phyloP scores from a whole-genome alignment of 2,329 filamentous ascomycete genomes.

The Dothistroma septosporum region DNA sequence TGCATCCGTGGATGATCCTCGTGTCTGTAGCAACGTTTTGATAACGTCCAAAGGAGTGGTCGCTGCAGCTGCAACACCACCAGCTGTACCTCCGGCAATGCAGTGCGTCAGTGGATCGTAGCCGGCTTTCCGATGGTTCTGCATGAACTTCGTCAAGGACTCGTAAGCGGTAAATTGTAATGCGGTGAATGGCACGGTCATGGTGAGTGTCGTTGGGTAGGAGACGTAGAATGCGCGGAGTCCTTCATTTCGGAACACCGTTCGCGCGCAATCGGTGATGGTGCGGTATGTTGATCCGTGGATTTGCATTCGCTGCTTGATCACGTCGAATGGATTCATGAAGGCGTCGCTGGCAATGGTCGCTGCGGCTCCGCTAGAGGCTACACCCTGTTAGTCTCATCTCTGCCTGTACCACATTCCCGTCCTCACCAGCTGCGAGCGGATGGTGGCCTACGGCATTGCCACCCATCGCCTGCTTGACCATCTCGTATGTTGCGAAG shows the following conservation, averaged over 20 bases:
- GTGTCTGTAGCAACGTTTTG: slow-evolving; percentile 93
- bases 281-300: slow-evolving; percentile 90
- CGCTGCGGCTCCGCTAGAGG: slow-evolving; percentile 86
- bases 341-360: slow-evolving; percentile 96
- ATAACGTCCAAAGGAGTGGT: slow-evolving; percentile 98
- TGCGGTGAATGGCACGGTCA: slow-evolving; percentile 97
- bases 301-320: slow-evolving; percentile 99
- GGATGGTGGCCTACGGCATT: slow-evolving; percentile 90
- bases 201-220: slow-evolving; percentile 94
- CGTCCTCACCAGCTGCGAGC: slow-evolving; percentile 71
- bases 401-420: background rate
- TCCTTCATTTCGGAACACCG: slow-evolving; percentile 84
- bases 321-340: slow-evolving; percentile 99
- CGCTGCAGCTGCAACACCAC: slow-evolving; percentile 86
- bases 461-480: slow-evolving; percentile 93
- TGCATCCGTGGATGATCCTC: slow-evolving; percentile 73
- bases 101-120: slow-evolving; percentile 96
- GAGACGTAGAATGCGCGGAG: slow-evolving; percentile 94
- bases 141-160: slow-evolving; percentile 89
- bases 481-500: slow-evolving; percentile 95
- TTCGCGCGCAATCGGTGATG: slow-evolving; percentile 78
- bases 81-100: slow-evolving; percentile 83
- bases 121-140: slow-evolving; percentile 50
- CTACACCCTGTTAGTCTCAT: slow-evolving; percentile 46
- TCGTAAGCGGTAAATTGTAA: slow-evolving; percentile 98